Base-by-base conservation (phyloP, 257 asterid species). In the Catharanthus roseus region DNA sequence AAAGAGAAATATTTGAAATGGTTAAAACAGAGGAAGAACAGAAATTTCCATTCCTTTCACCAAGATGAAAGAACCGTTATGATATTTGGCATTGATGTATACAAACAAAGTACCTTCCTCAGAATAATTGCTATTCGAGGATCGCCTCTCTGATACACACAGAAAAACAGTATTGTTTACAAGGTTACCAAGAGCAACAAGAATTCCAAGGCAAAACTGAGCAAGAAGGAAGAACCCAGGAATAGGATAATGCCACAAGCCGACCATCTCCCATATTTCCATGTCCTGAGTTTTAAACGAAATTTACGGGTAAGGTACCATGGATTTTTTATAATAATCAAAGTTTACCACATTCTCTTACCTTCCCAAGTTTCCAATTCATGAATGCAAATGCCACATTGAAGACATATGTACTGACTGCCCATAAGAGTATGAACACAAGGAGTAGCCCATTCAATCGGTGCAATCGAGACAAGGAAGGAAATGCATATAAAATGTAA, bases 231-330 rank as follows among this genome's bases (percentile, higher is more conserved):
- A 93, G 79, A 93, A 89, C 34, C 96, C 99, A 80, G 99, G 99
- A 81, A 91, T 93, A 50, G 99, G 90, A 87, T 93, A 93, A 81
- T 83, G 99, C 99, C 99, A 93, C 75, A 93, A 75, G 73, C 99
- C 99, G 81, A 93, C 85, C 97, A 89, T 89, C 86, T 93, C 99
- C 99, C 99, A 93, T 72, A 89, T 91, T 84, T 91, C 95, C 97
- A 91, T 91, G 78, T 93, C 97, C 99, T 93, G 86, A 69, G 56
- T 54, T 73, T 71, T 3, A 65, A 77, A 68, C 72, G 28, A 74
- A 69, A 77, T 65, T 47, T 36, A 65, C 42, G 19, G 72, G n/a
- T 74, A 77, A 82, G 75, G 66, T 42, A 55, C 50, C 79, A 64
- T 49, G 71, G 69, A 71, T n/a, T 66, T 73, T 26, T 65, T 56